Percentiles rank a stretch among this genome's conserved stretches.
Conservation (phyloP, 176 grass and related monocot genomes). For the Hyparrhenia diplandra region DNA sequence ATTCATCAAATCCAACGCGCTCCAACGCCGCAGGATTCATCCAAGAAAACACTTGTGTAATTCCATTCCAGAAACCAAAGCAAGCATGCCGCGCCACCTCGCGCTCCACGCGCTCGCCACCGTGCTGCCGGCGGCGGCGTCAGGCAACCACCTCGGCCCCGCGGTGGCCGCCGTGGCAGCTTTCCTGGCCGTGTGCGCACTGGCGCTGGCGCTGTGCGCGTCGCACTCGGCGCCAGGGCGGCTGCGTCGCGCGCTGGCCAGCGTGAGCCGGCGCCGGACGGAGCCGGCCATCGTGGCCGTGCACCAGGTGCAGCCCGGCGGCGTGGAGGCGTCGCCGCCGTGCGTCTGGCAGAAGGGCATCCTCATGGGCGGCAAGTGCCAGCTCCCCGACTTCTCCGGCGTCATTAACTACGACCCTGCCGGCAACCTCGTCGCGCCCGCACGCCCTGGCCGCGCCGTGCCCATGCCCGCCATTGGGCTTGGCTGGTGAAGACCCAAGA, state of each 20-base stretch:
- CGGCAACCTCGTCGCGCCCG: slow-evolving; percentile 60
- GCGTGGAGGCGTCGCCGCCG: slow-evolving; percentile 18
- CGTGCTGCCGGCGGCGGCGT: not conserved
- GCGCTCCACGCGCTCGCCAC: slow-evolving; percentile 25
- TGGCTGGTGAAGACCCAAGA: slow-evolving; percentile 39
- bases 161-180: slow-evolving; percentile 36
- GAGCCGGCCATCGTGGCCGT: slow-evolving; percentile 71
- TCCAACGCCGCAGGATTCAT: not conserved
- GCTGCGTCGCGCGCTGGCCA: slow-evolving; percentile 41
- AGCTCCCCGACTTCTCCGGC: slow-evolving; percentile 93
- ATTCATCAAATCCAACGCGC: not conserved
- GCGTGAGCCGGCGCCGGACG: slow-evolving; percentile 52
- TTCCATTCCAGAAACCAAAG: not conserved
- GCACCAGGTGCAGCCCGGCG: slow-evolving; percentile 68
- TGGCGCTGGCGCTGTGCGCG: slow-evolving; percentile 55
- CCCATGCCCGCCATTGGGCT: slow-evolving; percentile 18
- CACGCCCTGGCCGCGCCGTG: slow-evolving; percentile 37
- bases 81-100: slow-evolving; percentile 53
- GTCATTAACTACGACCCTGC: slow-evolving; percentile 73
- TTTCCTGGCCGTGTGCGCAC: slow-evolving; percentile 59
- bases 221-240: slow-evolving; percentile 52
- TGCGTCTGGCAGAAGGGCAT: slow-evolving; percentile 89
- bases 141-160: not conserved
- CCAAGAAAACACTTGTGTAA: too few relatives aligned
- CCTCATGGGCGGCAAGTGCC: slow-evolving; percentile 91